Base-by-base conservation (phyloP, 441 rosid species). In the Populus hybrid region DNA sequence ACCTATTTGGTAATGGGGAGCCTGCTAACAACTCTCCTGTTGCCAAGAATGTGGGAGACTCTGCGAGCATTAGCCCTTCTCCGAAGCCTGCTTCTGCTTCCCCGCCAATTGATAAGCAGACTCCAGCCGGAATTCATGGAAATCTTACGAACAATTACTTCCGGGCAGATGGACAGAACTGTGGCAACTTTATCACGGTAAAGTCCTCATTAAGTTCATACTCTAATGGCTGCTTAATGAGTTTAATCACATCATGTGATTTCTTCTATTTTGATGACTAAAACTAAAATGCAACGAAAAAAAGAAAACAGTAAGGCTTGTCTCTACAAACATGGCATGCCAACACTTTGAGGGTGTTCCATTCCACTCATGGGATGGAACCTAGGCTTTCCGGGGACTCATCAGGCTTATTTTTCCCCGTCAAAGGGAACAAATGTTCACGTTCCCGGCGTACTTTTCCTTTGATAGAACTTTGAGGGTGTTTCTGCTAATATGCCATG, bases 111-210 rank as follows among this genome's bases (percentile, higher is more conserved):
- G 81, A 81, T 70, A 87, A 86, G 78, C 26, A 63, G 26, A 67
- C 16, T 80, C 77, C 83, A 0, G 83, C 93, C 3, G 94, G 95
- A 81, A 81, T 87, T 72, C 88, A 80, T 9, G 90, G 89, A 72
- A 82, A 81, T 40, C 85, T 81, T 30, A 77, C 80, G 20, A 93
- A 93, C 82, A 93, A 93, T 72, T 91, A 93, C 84, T 69, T 70
- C 66, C 86, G 95, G 5, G 85, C 93, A 5, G 94, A 93, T 40
- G 95, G 97, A 6, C 95, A 93, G 84, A 93, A 93, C 82, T 83
- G 88, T 77, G 95, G 97, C 72, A 93, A 93, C 85, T 91, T 90
- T 63, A 86, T 93, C 76, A 91, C 95, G 84, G 95, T 91, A 84
- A 30, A 81, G 23, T 18, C 35, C 69, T 59, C 4, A 36, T 20